Evolutionary conservation across 2,329 filamentous ascomycete genomes (phyloP).

Genomic region (Esteya vermicola): DNA sequence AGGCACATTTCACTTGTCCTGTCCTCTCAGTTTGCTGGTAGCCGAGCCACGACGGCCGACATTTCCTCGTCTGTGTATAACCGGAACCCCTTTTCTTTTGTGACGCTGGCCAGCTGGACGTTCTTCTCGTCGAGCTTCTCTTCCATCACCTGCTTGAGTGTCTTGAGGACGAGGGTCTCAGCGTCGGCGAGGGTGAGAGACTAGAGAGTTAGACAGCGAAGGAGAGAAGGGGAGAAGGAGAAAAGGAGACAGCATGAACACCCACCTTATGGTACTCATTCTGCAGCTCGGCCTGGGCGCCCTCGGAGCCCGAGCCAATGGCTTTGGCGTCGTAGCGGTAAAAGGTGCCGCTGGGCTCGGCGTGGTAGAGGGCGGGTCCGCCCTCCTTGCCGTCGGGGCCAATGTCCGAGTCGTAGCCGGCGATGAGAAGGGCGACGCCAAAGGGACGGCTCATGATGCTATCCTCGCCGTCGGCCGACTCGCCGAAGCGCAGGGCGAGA

Average conservation of each 20-base stretch:
- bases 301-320: constrained; percentile 93
- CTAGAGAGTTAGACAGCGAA: constrained; percentile 19
- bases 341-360: constrained; percentile 94
- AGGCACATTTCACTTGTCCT: background rate
- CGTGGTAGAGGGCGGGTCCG: constrained; percentile 92
- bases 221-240: background rate
- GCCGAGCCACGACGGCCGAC: constrained; percentile 76
- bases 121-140: constrained; percentile 99
- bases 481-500: constrained; percentile 86
- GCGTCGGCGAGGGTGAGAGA: constrained; percentile 86
- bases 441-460: constrained; percentile 98
- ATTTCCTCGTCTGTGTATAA: constrained; percentile 99
- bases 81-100: constrained; percentile 93
- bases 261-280: constrained; percentile 89
- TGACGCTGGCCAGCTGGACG: constrained; percentile 93
- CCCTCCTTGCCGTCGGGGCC: constrained; percentile 44
- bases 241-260: background rate
- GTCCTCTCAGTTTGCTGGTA: constrained; percentile 45
- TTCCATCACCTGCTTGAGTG: constrained; percentile 99
- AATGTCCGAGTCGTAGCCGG: constrained; percentile 57
- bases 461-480: constrained; percentile 94
- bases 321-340: constrained; percentile 99
- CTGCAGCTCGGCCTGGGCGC: constrained; percentile 92
- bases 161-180: constrained; percentile 92
- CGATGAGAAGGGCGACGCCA: constrained; percentile 90